A percentile compares a stretch with the other conserved stretches of the same genome.
These are phyloP conservation scores for Sinapis alba DNA, from an alignment of 441 rosid species.

Conservation along the genomic window DNA sequence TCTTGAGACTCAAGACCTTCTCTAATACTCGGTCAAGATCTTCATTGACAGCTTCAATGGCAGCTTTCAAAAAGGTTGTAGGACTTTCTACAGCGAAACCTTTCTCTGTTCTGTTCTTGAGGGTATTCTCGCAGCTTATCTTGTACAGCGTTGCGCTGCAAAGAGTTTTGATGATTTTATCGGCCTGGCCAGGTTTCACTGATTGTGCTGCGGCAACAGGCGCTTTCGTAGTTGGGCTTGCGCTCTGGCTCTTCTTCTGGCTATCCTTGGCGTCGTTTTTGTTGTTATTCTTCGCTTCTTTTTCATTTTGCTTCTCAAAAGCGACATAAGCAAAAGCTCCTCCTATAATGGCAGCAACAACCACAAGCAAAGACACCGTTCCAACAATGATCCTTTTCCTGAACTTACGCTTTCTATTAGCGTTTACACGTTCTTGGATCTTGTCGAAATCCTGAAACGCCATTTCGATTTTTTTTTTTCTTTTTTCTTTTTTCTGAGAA, in stretches of 20 bases:
- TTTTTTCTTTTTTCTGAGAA: not conserved
- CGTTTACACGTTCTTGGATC: constrained; percentile 65
- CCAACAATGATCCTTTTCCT: constrained; percentile 50
- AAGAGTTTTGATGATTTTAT: constrained; percentile 44
- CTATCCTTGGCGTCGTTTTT: constrained; percentile 12
- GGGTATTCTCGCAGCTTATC: constrained; percentile 48
- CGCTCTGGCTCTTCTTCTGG: constrained; percentile 21
- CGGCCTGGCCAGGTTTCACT: constrained; percentile 22
- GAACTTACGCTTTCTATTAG: constrained; percentile 57
- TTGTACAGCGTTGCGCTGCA: constrained; percentile 56
- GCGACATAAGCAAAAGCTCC: constrained; percentile 43
- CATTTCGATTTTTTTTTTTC: constrained; percentile 35
- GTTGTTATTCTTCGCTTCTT: not conserved
- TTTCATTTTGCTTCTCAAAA: constrained; percentile 14
- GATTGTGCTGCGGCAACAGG: constrained; percentile 11
- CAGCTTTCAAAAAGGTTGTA: constrained; percentile 45
- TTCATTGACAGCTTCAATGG: constrained; percentile 48
- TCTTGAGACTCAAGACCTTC: constrained; percentile 43
- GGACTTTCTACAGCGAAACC: constrained; percentile 43
- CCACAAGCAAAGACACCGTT: constrained; percentile 37
- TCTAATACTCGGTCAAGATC: constrained; percentile 43
- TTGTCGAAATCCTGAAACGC: constrained; percentile 85
- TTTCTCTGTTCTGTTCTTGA: constrained; percentile 39
- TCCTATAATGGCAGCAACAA: constrained; percentile 46
- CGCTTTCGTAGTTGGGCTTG: constrained; percentile 16